phyloP scores from a whole-genome alignment of 2,329 filamentous ascomycete species.

The Aspergillus niger region DNA sequence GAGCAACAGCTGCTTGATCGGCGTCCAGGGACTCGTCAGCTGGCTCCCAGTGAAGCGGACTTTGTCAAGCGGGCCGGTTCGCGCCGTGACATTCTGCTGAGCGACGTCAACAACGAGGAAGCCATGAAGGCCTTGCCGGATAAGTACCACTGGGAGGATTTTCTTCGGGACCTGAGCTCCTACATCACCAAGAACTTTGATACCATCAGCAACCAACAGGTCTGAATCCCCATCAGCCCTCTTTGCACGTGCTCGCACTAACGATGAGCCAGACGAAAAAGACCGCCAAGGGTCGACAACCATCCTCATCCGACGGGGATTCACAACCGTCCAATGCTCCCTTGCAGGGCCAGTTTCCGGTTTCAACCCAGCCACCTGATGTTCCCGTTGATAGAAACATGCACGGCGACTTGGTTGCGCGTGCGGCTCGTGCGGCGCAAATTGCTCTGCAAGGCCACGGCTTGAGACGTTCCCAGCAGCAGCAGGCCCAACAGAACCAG shows the following conservation, averaged over 20 bases:
- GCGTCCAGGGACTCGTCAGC: slow-evolving; percentile 55
- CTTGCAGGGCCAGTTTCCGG: slow-evolving; percentile 46
- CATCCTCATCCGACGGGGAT: slow-evolving; percentile 41
- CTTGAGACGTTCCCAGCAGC: slow-evolving; percentile 39
- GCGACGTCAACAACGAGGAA: slow-evolving; percentile 55
- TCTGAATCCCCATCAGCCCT: slow-evolving; percentile 28
- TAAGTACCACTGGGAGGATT: slow-evolving; percentile 66
- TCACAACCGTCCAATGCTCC: slow-evolving; percentile 38
- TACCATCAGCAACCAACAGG: slow-evolving; percentile 51
- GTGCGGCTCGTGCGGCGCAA: slow-evolving; percentile 51
- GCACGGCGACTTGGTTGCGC: slow-evolving; percentile 50
- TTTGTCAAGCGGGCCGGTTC: slow-evolving; percentile 59
- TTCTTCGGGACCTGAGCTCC: slow-evolving; percentile 59
- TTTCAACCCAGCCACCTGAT: slow-evolving; percentile 42
- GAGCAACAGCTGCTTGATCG: slow-evolving; percentile 56
- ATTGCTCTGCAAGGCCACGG: slow-evolving; percentile 50
- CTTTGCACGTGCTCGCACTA: slow-evolving; percentile 16
- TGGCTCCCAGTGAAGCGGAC: slow-evolving; percentile 61
- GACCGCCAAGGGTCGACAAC: slow-evolving; percentile 38
- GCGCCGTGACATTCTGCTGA: slow-evolving; percentile 59
- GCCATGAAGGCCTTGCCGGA: slow-evolving; percentile 54
- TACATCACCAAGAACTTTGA: slow-evolving; percentile 63
- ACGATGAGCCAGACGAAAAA: slow-evolving; percentile 40
- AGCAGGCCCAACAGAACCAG: slow-evolving; percentile 33
- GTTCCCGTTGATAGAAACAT: slow-evolving; percentile 44